Evolutionary conservation across 441 rosid species (phyloP).

Genomic region (Syzygium syzygioides): DNA sequence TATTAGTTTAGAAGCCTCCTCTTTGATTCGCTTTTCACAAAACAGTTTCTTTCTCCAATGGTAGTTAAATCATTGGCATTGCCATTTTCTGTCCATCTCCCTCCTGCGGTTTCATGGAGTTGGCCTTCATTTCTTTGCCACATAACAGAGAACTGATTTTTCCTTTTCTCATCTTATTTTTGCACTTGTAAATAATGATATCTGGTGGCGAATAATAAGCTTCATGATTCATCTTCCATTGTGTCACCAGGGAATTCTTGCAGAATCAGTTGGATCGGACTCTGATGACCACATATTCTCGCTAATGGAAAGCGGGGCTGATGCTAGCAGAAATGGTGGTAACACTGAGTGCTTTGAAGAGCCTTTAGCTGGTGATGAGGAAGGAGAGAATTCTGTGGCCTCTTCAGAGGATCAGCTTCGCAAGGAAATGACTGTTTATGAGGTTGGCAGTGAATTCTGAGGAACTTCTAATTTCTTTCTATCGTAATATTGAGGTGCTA

Average conservation of each 20-base stretch:
- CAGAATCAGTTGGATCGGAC: conserved; percentile 47
- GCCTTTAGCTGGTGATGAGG: conserved; percentile 73
- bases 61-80: background rate
- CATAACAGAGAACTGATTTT: background rate
- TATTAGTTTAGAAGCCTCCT: background rate
- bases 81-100: background rate
- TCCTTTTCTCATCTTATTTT: background rate
- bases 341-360: conserved; percentile 45
- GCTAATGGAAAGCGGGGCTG: conserved; percentile 57
- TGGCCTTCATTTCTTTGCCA: background rate
- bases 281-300: conserved; percentile 42
- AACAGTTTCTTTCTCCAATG: background rate
- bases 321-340: conserved; percentile 49
- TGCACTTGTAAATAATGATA: background rate
- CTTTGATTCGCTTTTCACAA: background rate
- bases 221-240: conserved; percentile 3
- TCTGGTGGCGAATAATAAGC: background rate
- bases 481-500: background rate
- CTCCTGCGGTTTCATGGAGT: background rate
- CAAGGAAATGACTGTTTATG: conserved; percentile 87
- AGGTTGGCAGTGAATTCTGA: conserved; percentile 36
- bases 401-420: conserved; percentile 78
- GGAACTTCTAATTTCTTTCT: background rate
- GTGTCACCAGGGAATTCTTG: conserved; percentile 61
- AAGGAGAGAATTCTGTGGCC: conserved; percentile 64